Evolutionary conservation across 768 basidiomycete species (phyloP).

Genomic region (Pleurotus platypus): DNA sequence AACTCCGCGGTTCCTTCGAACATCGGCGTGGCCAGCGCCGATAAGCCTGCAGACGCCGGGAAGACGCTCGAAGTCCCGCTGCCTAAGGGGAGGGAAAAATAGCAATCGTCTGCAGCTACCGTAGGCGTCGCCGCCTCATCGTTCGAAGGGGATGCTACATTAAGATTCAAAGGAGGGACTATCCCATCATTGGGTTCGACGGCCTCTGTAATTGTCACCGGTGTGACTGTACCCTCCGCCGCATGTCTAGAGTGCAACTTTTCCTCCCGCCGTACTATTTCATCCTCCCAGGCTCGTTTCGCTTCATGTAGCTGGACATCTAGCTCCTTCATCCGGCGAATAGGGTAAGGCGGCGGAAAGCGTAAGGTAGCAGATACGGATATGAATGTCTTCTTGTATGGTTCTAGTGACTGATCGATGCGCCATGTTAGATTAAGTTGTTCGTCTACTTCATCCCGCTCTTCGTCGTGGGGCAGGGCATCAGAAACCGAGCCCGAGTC

Average conservation of each 20-base stretch:
- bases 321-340: conserved; percentile 83
- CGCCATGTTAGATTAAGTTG: conserved; percentile 66
- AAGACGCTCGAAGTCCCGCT: conserved; percentile 8
- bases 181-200: conserved; percentile 16
- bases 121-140: conserved; percentile 19
- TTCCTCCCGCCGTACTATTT: conserved; percentile 76
- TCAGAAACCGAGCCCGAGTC: background rate
- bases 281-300: conserved; percentile 84
- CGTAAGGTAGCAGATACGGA: conserved; percentile 92
- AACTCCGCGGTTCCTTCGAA: conserved; percentile 36
- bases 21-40: conserved; percentile 23
- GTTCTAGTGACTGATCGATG: conserved; percentile 78
- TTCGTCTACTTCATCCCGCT: conserved; percentile 72
- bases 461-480: conserved; percentile 36
- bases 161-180: conserved; percentile 31
- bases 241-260: conserved; percentile 38
- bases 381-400: conserved; percentile 83
- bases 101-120: conserved; percentile 30
- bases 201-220: conserved; percentile 23
- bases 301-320: conserved; percentile 72
- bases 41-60: conserved; percentile 11
- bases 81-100: conserved; percentile 31
- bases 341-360: conserved; percentile 89
- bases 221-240: conserved; percentile 27
- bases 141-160: conserved; percentile 31